Percentiles rank a stretch among this genome's conserved stretches.
phyloP scores from a whole-genome alignment of 169 alveolate species.

The Eimeria praecox region DNA sequence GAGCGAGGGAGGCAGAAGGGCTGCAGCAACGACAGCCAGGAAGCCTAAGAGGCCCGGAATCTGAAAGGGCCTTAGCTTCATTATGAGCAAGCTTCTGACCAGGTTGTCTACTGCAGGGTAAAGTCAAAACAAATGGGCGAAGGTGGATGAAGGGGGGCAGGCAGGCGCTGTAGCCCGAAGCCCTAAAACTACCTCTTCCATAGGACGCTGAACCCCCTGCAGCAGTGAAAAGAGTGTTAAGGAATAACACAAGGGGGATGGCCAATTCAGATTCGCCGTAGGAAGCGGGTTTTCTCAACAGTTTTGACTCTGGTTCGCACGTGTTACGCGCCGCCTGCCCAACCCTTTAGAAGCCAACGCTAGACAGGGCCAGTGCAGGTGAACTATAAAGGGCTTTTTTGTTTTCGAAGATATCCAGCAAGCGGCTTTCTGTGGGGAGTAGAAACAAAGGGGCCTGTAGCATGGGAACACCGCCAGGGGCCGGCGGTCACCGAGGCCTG shows the following conservation, averaged over 20 bases:
- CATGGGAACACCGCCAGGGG: constrained; percentile 17
- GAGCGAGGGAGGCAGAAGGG: background rate
- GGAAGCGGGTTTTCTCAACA: background rate
- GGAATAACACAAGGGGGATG: background rate
- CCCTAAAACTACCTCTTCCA: constrained; percentile 10
- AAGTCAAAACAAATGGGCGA: background rate
- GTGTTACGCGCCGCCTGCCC: background rate
- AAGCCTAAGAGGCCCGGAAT: background rate
- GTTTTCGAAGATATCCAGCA: background rate
- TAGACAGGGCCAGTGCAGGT: background rate
- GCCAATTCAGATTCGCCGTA: background rate
- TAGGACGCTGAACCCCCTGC: background rate
- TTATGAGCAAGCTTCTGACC: constrained; percentile 10
- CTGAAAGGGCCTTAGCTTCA: background rate
- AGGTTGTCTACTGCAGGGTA: background rate
- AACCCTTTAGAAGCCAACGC: background rate
- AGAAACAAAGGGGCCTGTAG: background rate
- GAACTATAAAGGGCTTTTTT: background rate
- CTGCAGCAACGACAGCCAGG: constrained; percentile 1
- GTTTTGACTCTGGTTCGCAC: background rate
- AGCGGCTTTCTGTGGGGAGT: background rate
- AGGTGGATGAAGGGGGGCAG: background rate
- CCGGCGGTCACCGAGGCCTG: constrained; percentile 66
- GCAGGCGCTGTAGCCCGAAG: constrained; percentile 55
- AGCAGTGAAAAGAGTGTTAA: background rate